Conservation (phyloP, 768 basidiomycete species). For the Suillus placidus region DNA sequence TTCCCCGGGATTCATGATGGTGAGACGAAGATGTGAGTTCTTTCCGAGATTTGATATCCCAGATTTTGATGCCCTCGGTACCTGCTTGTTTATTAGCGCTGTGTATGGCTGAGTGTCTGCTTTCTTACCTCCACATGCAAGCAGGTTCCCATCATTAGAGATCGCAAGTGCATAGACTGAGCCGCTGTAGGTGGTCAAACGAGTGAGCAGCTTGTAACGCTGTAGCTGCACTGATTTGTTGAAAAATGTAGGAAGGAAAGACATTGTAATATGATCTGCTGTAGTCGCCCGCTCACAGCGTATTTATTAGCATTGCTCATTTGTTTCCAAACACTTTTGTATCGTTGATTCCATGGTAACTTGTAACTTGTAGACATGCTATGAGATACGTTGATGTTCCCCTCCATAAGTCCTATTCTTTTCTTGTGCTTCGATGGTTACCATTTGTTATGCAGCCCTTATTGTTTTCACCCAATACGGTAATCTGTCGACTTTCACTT, state of each 20-base stretch:
- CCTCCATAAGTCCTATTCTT: too few relatives aligned
- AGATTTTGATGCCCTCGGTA: constrained; percentile 11
- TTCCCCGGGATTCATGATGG: background rate
- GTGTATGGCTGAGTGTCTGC: background rate
- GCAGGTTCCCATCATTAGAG: constrained; percentile 2
- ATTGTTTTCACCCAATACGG: background rate
- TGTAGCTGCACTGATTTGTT: background rate
- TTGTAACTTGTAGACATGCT: too few relatives aligned
- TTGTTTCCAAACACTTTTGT: background rate
- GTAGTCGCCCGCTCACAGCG: constrained; percentile 4
- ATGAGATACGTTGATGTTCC: too few relatives aligned
- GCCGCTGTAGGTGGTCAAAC: background rate
- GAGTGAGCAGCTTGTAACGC: background rate
- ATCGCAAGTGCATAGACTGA: constrained; percentile 7
- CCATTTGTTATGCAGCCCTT: background rate
- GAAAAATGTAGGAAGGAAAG: background rate
- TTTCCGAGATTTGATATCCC: constrained; percentile 2
- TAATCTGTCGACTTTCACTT: constrained; percentile 3
- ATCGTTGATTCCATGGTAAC: background rate
- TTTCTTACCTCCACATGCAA: constrained; percentile 12
- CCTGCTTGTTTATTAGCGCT: constrained; percentile 4
- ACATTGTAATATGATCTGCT: background rate
- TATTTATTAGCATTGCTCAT: background rate
- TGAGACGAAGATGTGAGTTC: constrained; percentile 6
- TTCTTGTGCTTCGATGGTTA: background rate